Evolutionary conservation across 805 yeast species (phyloP), one percentile per base, ranked within the genome.

Genomic region (Starmerella stellata): DNA sequence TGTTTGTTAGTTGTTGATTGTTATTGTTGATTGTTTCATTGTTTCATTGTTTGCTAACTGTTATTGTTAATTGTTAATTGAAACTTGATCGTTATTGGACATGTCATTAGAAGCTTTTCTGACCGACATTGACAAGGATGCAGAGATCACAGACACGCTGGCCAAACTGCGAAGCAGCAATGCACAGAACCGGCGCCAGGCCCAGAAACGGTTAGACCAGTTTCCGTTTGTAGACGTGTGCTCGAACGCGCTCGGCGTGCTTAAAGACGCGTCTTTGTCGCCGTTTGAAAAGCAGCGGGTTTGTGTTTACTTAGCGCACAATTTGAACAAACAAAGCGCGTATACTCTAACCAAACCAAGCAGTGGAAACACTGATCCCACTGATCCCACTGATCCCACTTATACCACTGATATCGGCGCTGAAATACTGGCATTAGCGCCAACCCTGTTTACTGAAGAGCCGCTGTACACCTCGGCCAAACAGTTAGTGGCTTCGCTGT

Each of bases 231-330:
- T 23, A 7, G 13, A 21, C 2, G 58, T 55, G 21, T 47, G 50
- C 23, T 33, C 16, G 19, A 8, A 8, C 14, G 19, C 19, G 16
- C 19, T 29, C 15, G 15, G 15, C 9, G 32, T 29, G 16, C 19
- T 29, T 8, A 5, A 13, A 5, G 19, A 17, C 19, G 32, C 11
- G 8, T 5, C 11, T 13, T 16, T 17, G 54, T 50, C 19, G 44
- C 51, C 1, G 43, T 46, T 1, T 48, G 52, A 4, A 57, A 59
- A 20, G 52, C 56, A 1, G 56, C 56, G 2, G 16, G 21, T 14
- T 58, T 81, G 20, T 58, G 87, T 16, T 56, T 83, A 19, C 70
- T 69, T 45, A 65, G 83, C 31, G 83, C 82, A 51, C 83, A 85
- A 55, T 7, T 11, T 23, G 25, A 23, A 23, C 25, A 7, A 11